phyloP scores from a whole-genome alignment of 345 rosid genomes.

The Microcos paniculata region DNA sequence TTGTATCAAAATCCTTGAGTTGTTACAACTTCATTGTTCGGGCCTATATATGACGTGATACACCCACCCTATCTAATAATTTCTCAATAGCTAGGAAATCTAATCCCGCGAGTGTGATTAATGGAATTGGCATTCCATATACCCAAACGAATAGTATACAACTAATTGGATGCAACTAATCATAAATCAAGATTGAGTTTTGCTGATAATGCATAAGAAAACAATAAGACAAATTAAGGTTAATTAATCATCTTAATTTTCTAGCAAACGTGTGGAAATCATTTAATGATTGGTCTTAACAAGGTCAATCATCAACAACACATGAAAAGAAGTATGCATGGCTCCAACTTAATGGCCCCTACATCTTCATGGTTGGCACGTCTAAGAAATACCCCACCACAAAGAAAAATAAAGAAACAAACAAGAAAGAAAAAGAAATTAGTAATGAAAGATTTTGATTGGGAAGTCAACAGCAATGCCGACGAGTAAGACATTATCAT shows the following conservation, averaged over 20 bases:
- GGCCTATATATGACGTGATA: no score
- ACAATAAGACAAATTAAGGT: background rate
- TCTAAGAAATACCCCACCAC: slow-evolving; percentile 29
- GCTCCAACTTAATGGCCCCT: background rate
- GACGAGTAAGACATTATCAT: background rate
- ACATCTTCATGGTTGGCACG: slow-evolving; percentile 35
- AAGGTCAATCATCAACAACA: background rate
- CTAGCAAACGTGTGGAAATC: slow-evolving; percentile 10
- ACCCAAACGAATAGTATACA: background rate
- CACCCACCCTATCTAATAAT: no score
- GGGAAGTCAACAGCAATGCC: background rate
- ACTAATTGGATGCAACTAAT: background rate
- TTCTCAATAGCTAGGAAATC: no score
- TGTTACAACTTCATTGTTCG: no score
- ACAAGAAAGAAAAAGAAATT: slow-evolving; percentile 17
- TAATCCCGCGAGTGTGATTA: no score
- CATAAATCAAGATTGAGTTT: background rate
- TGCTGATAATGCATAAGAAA: background rate
- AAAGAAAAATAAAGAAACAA: slow-evolving; percentile 19
- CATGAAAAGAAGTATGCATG: background rate
- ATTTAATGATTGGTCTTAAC: background rate
- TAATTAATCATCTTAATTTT: no score
- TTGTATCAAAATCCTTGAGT: no score
- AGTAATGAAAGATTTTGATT: background rate
- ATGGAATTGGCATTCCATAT: no score